Conservation (phyloP, 2,329 filamentous ascomycete species). For the Xylaria hypoxylon region DNA sequence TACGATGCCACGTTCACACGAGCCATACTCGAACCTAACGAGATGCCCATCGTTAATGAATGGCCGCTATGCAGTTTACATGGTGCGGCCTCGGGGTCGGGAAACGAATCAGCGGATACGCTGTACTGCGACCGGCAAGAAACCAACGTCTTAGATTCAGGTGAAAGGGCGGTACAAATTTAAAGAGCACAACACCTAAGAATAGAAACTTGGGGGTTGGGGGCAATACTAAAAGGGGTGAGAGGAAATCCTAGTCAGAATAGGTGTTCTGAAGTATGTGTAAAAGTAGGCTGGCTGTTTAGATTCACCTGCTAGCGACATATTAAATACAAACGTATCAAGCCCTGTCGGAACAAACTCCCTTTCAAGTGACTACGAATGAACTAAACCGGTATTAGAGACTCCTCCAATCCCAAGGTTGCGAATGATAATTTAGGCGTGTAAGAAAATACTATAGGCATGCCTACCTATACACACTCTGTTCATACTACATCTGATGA, state of each 20-base stretch:
- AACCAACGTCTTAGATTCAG: neutral
- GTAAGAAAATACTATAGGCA: too few relatives aligned
- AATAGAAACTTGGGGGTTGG: neutral
- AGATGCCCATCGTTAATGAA: neutral
- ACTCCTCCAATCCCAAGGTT: too few relatives aligned
- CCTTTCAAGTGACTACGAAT: too few relatives aligned
- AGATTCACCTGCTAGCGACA: neutral
- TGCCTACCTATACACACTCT: too few relatives aligned
- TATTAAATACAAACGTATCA: neutral
- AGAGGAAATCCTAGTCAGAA: neutral
- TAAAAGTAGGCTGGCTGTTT: neutral
- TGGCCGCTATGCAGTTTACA: neutral
- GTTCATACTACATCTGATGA: too few relatives aligned
- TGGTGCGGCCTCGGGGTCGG: neutral
- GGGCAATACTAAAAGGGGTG: neutral
- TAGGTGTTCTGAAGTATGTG: too few relatives aligned
- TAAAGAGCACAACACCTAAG: too few relatives aligned
- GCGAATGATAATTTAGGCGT: too few relatives aligned
- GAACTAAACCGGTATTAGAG: too few relatives aligned
- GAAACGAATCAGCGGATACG: neutral
- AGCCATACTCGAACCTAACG: neutral
- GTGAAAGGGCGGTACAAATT: neutral
- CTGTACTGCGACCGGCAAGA: neutral
- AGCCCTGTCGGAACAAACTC: neutral
- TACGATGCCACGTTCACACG: slow-evolving; percentile 6